These are phyloP conservation scores for Nicotiana tomentosiformis DNA, from an alignment of 257 asterid genomes.

Conservation along the genomic window DNA sequence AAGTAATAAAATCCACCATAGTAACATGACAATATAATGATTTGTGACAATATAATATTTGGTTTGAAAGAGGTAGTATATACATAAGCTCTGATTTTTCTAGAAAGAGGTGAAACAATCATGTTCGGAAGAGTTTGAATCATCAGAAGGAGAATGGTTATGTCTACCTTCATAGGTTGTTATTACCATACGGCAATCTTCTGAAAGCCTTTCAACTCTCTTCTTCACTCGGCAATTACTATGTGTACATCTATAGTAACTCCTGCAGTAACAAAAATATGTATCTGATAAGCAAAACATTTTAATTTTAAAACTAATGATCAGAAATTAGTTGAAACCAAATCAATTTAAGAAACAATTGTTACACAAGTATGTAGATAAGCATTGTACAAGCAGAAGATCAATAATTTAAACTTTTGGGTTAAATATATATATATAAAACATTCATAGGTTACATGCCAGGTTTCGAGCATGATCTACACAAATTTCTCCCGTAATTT, in stretches of 20 bases:
- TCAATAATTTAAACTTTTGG: too few species aligned
- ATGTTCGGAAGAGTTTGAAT: slow-evolving; percentile 71
- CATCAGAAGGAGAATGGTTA: slow-evolving; percentile 87
- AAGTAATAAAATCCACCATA: not conserved
- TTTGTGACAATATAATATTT: not conserved
- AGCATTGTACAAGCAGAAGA: too few species aligned
- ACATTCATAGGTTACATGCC: too few species aligned
- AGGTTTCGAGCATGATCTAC: too few species aligned
- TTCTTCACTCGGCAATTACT: slow-evolving; percentile 92
- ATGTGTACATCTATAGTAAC: slow-evolving; percentile 87
- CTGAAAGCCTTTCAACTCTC: slow-evolving; percentile 85
- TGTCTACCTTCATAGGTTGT: slow-evolving; percentile 99
- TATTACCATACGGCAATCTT: slow-evolving; percentile 89
- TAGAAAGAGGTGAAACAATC: slow-evolving; percentile 69
- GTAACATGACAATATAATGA: not conserved
- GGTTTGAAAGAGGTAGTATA: not conserved
- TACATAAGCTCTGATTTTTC: not conserved
- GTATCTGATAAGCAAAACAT: not conserved
- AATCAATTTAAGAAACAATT: too few species aligned
- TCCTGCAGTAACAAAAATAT: slow-evolving; percentile 34
- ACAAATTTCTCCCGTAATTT: too few species aligned
- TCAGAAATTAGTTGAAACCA: not conserved
- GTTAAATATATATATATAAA: too few species aligned
- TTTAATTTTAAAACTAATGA: too few species aligned
- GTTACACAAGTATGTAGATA: too few species aligned